Evolutionary conservation across 352 stramenopile genomes (phyloP).

Genomic region (Pythium sp.): DNA sequence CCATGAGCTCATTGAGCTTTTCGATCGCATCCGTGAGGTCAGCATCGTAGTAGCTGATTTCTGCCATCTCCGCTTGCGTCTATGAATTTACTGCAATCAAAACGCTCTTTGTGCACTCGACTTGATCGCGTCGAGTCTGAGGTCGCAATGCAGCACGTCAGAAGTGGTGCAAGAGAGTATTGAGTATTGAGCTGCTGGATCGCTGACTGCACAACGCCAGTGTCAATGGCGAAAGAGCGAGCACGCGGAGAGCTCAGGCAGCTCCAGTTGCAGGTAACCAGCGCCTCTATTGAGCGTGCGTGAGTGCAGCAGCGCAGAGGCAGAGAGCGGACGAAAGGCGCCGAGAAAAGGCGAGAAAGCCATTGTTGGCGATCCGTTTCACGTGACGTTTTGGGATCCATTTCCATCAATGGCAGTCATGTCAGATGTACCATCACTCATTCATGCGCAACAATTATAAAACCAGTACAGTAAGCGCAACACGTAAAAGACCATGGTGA

Average conservation of each 20-base stretch:
- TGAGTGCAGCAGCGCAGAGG: background rate
- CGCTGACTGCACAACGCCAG: background rate
- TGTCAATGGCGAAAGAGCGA: constrained; percentile 1
- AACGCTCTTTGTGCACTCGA: background rate
- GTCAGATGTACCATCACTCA: constrained; percentile 1
- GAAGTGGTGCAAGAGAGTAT: background rate
- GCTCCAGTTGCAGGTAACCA: background rate
- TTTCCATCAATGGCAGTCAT: background rate
- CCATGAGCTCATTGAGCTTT: constrained; percentile 85
- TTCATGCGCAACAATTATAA: constrained; percentile 1
- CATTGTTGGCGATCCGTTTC: constrained; percentile 2
- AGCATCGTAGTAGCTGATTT: constrained; percentile 88
- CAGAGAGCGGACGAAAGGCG: background rate
- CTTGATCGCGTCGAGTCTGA: no score
- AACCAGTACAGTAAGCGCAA: background rate
- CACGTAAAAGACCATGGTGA: background rate
- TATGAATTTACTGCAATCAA: background rate
- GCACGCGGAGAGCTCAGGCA: background rate
- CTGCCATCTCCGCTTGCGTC: constrained; percentile 43
- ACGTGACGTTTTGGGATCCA: constrained; percentile 10
- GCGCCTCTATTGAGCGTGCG: background rate
- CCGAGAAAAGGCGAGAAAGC: constrained; percentile 6
- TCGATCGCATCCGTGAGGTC: constrained; percentile 80
- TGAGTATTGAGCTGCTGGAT: background rate
- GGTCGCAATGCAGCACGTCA: background rate